phyloP scores from a whole-genome alignment of 2,329 filamentous ascomycete species.

The Alternaria brassicicola region DNA sequence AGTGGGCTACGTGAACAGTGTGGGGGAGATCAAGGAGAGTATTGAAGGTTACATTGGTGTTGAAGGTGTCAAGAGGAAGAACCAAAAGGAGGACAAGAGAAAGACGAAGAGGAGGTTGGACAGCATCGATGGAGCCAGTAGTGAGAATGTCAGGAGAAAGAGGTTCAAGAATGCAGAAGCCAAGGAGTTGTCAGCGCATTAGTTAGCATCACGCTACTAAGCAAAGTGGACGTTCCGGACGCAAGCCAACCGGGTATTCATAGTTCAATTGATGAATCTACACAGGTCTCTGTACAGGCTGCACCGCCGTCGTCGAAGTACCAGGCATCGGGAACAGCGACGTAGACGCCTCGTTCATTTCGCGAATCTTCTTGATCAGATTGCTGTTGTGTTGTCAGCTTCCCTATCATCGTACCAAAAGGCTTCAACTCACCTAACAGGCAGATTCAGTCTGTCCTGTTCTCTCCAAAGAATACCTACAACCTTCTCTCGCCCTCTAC shows the following conservation, averaged over 20 bases:
- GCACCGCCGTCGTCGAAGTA: not conserved
- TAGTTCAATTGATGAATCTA: not conserved
- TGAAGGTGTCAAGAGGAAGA: not conserved
- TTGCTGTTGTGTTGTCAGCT: constrained; percentile 34
- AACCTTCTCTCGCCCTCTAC: constrained; percentile 60
- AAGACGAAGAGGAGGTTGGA: not conserved
- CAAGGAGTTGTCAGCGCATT: not conserved
- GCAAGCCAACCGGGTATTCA: not conserved
- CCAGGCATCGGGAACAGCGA: constrained; percentile 30
- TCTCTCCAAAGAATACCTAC: constrained; percentile 63
- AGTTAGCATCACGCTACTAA: not conserved
- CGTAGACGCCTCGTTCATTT: constrained; percentile 46
- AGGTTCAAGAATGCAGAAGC: not conserved
- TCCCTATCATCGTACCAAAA: not conserved
- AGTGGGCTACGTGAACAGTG: not conserved
- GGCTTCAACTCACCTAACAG: constrained; percentile 44
- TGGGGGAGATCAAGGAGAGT: constrained; percentile 10
- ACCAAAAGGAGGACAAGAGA: not conserved
- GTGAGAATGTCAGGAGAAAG: not conserved
- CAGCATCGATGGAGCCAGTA: not conserved
- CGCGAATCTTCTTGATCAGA: constrained; percentile 55
- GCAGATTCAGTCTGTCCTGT: constrained; percentile 47
- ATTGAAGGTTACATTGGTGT: constrained; percentile 4
- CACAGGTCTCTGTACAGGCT: constrained; percentile 21
- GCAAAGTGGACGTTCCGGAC: not conserved